Evolutionary conservation across 1,284 basidiomycete species (phyloP).

Genomic region (Violaceomyces palustris): DNA sequence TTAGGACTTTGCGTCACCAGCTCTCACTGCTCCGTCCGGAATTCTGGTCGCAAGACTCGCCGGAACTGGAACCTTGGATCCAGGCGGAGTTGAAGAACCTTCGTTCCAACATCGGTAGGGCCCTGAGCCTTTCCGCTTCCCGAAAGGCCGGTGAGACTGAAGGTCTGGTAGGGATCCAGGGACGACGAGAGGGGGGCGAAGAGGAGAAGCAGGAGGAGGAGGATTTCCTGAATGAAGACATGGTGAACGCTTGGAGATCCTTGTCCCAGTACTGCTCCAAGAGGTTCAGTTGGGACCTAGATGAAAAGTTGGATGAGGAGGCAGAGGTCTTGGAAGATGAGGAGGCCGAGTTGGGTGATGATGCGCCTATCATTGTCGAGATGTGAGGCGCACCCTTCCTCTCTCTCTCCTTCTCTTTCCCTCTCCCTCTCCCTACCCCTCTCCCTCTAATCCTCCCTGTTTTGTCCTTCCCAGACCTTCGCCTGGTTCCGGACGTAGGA

Average conservation of each 20-base stretch:
- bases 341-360: slow-evolving; percentile 21
- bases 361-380: slow-evolving; percentile 25
- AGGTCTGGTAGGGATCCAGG: too few relatives aligned
- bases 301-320: slow-evolving; percentile 17
- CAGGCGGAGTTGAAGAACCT: slow-evolving; percentile 9
- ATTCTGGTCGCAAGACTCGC: slow-evolving; percentile 16
- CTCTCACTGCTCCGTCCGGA: slow-evolving; percentile 3
- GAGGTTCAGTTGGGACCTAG: slow-evolving; percentile 18
- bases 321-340: slow-evolving; percentile 19
- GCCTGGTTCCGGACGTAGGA: too few relatives aligned
- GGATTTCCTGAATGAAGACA: not conserved
- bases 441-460: too few relatives aligned
- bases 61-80: not conserved
- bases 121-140: slow-evolving; percentile 3
- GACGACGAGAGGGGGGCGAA: too few relatives aligned
- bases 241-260: slow-evolving; percentile 14
- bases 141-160: not conserved
- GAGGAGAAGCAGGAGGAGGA: not conserved
- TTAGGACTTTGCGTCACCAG: slow-evolving; percentile 5
- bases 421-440: too few relatives aligned
- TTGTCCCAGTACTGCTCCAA: slow-evolving; percentile 5
- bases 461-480: too few relatives aligned
- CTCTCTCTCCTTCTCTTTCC: not conserved
- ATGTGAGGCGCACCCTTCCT: not conserved
- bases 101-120: slow-evolving; percentile 12